A percentile compares a stretch with the other conserved stretches of the same genome.
Conservation (phyloP, 371 early-diverging fungal species). For the Apophysomyces trapeziformis region DNA sequence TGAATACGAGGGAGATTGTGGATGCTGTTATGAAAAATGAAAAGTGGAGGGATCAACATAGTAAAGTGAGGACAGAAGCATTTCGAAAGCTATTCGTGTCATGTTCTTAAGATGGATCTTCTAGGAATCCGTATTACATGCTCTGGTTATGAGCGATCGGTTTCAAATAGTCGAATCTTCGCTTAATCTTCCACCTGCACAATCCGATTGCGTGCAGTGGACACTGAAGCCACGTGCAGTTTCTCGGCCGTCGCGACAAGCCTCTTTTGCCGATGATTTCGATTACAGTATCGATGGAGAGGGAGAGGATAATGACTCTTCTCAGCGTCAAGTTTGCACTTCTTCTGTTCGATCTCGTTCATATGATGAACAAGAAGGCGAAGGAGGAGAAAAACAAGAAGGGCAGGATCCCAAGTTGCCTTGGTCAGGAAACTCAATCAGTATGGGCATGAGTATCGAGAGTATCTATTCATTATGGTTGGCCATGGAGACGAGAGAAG, state of each 20-base stretch:
- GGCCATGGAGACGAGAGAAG: not conserved
- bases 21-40: not conserved
- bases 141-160: slow-evolving; percentile 27
- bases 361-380: not conserved
- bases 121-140: slow-evolving; percentile 27
- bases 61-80: not conserved
- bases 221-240: not conserved
- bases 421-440: not conserved
- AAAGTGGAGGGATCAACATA: not conserved
- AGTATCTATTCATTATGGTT: not conserved
- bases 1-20: slow-evolving; percentile 2
- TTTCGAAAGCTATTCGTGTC: not conserved
- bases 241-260: not conserved
- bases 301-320: not conserved
- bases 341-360: not conserved
- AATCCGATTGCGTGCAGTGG: slow-evolving; percentile 1
- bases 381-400: too few relatives aligned
- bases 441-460: slow-evolving; percentile 2
- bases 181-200: not conserved
- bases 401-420: not conserved
- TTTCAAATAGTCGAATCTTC: slow-evolving; percentile 24
- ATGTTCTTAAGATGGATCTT: not conserved
- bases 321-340: not conserved
- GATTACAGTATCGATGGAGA: not conserved
- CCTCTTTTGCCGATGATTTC: not conserved